These are phyloP conservation scores for Aspergillus sp. DNA, from an alignment of 2,329 filamentous ascomycete genomes.

Conservation along the genomic window DNA sequence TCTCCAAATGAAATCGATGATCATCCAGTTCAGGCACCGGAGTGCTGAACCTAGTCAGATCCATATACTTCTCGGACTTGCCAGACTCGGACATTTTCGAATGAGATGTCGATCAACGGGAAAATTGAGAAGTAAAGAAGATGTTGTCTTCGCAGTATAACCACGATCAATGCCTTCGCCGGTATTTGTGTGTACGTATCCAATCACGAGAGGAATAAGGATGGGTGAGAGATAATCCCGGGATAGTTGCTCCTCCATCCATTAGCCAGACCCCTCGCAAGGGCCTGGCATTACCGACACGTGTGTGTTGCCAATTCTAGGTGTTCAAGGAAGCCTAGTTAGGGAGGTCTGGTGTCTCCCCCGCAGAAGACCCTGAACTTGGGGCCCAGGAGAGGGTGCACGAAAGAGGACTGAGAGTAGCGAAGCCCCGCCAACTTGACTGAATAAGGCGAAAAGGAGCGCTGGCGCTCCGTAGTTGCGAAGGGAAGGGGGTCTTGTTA, in stretches of 20 bases:
- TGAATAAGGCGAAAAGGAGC: constrained; percentile 50
- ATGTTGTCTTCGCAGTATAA: constrained; percentile 2
- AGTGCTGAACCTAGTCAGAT: constrained; percentile 62
- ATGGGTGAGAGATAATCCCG: constrained; percentile 27
- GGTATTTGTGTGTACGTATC: constrained; percentile 4
- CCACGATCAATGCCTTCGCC: background rate
- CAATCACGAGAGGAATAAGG: constrained; percentile 19
- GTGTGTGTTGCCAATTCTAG: constrained; percentile 36
- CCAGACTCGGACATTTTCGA: constrained; percentile 52
- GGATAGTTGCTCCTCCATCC: constrained; percentile 34
- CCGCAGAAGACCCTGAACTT: constrained; percentile 91
- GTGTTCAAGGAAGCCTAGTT: constrained; percentile 60
- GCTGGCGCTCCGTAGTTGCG: constrained; percentile 42
- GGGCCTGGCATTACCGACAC: constrained; percentile 41
- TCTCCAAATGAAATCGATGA: constrained; percentile 62
- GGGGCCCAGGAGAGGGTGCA: constrained; percentile 89
- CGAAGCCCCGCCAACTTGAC: constrained; percentile 93
- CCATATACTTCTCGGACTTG: constrained; percentile 64
- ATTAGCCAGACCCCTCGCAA: constrained; percentile 45
- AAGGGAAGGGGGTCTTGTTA: constrained; percentile 15
- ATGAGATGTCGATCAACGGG: background rate
- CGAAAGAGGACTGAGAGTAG: constrained; percentile 68
- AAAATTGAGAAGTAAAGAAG: background rate
- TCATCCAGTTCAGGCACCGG: constrained; percentile 74
- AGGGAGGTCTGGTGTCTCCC: constrained; percentile 97